These are phyloP conservation scores for Tolypocladium endophyticum DNA, from an alignment of 2,329 filamentous ascomycete species.

Conservation along the genomic window DNA sequence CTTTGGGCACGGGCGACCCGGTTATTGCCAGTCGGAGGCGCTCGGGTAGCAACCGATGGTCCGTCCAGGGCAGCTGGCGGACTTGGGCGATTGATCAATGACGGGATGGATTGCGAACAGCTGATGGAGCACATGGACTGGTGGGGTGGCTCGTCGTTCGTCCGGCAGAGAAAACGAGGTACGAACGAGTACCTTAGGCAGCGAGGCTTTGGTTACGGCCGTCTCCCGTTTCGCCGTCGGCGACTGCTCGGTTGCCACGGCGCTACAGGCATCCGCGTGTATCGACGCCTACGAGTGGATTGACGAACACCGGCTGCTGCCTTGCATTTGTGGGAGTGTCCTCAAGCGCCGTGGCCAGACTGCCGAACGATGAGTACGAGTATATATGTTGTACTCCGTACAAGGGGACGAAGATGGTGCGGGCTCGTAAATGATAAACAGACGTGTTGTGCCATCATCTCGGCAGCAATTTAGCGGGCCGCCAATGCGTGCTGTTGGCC, in stretches of 20 bases:
- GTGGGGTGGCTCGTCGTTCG: neutral
- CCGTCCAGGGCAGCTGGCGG: neutral
- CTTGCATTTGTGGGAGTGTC: no score
- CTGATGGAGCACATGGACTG: neutral
- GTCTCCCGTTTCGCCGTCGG: neutral
- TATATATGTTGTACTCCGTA: no score
- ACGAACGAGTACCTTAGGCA: neutral
- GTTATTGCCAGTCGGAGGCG: neutral
- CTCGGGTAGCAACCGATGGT: neutral
- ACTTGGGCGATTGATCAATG: neutral
- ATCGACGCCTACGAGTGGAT: neutral
- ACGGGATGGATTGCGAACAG: neutral
- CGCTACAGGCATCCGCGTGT: neutral
- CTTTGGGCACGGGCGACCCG: neutral
- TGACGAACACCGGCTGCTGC: neutral
- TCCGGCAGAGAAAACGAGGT: neutral
- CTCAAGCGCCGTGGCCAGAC: no score
- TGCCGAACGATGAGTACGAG: no score
- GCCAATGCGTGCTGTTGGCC: neutral
- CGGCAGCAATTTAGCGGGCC: slow-evolving; percentile 3
- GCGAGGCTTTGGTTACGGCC: neutral
- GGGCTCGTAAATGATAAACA: neutral
- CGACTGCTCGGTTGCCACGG: neutral
- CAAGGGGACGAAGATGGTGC: no score
- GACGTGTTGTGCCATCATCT: neutral